phyloP scores from a whole-genome alignment of 768 basidiomycete species.

The Trametes cingulata region DNA sequence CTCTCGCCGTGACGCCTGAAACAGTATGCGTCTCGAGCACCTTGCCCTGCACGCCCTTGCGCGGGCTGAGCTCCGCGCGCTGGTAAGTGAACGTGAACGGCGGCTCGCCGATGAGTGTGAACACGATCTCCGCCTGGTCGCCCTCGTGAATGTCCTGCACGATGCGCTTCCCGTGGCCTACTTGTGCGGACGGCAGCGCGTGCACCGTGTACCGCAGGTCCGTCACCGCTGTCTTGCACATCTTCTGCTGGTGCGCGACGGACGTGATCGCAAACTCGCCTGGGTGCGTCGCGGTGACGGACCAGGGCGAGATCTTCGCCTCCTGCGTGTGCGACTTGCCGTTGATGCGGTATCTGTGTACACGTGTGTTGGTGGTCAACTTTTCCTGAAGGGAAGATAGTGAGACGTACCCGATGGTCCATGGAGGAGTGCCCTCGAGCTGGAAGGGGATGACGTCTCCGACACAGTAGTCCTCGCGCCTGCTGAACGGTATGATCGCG shows the following conservation, averaged over 20 bases:
- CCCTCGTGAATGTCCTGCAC: slow-evolving; percentile 92
- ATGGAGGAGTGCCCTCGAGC: slow-evolving; percentile 91
- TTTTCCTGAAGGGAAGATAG: not conserved
- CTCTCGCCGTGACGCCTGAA: slow-evolving; percentile 67
- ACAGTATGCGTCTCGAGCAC: slow-evolving; percentile 93
- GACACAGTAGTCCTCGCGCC: slow-evolving; percentile 80
- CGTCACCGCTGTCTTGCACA: slow-evolving; percentile 81
- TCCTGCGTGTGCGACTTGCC: slow-evolving; percentile 73
- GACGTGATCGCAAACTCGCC: slow-evolving; percentile 87
- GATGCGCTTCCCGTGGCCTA: slow-evolving; percentile 80
- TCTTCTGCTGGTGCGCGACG: slow-evolving; percentile 90
- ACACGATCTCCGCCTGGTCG: slow-evolving; percentile 92
- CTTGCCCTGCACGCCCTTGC: slow-evolving; percentile 72
- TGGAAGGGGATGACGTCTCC: slow-evolving; percentile 91
- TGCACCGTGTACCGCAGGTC: slow-evolving; percentile 78
- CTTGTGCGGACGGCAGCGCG: slow-evolving; percentile 83
- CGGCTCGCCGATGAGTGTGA: slow-evolving; percentile 86
- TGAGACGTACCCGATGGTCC: slow-evolving; percentile 73
- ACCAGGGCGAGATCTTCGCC: slow-evolving; percentile 79
- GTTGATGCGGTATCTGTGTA: slow-evolving; percentile 74
- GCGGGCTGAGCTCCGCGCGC: slow-evolving; percentile 67
- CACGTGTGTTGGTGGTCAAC: not conserved
- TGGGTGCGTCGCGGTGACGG: slow-evolving; percentile 75
- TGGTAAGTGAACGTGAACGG: slow-evolving; percentile 98
- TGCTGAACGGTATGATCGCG: slow-evolving; percentile 82